A percentile compares a stretch with the other conserved stretches of the same genome.
These are phyloP conservation scores for Solanum hybrid DNA, from an alignment of 305 asterid genomes.

Conservation along the genomic window DNA sequence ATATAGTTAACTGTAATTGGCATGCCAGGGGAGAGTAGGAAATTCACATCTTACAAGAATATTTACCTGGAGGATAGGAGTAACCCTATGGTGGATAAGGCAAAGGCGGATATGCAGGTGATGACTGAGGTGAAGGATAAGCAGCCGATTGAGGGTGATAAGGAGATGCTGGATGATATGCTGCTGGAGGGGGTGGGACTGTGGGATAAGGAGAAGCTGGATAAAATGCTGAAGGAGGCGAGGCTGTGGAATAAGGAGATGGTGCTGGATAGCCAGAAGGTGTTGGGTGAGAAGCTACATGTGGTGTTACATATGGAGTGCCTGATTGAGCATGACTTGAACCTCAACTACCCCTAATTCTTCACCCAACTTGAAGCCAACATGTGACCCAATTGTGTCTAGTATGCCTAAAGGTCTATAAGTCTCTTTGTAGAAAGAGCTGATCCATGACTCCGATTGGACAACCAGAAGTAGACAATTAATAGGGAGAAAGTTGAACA, in stretches of 20 bases:
- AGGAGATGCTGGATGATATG: constrained; percentile 40
- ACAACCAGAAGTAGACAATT: not conserved
- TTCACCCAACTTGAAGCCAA: not conserved
- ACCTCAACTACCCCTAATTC: not conserved
- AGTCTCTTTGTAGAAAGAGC: not conserved
- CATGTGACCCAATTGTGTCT: not conserved
- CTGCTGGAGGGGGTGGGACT: constrained; percentile 40
- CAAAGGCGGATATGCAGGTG: constrained; percentile 39
- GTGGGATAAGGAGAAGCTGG: constrained; percentile 32
- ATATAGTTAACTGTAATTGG: not conserved
- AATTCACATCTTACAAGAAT: not conserved
- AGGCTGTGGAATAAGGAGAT: not conserved
- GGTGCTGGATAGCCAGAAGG: constrained; percentile 20
- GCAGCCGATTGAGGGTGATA: constrained; percentile 41
- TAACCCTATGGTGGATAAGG: constrained; percentile 36
- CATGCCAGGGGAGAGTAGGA: not conserved
- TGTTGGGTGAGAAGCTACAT: constrained; percentile 24
- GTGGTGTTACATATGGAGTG: constrained; percentile 28
- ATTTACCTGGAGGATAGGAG: constrained; percentile 52
- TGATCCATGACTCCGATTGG: not conserved
- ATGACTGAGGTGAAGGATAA: constrained; percentile 33
- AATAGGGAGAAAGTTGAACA: not conserved
- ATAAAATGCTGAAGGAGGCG: constrained; percentile 36
- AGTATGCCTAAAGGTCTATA: not conserved
- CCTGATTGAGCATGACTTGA: constrained; percentile 30